Evolutionary conservation across 257 asterid genomes (phyloP).

Genomic region (Paulownia fortunei): DNA sequence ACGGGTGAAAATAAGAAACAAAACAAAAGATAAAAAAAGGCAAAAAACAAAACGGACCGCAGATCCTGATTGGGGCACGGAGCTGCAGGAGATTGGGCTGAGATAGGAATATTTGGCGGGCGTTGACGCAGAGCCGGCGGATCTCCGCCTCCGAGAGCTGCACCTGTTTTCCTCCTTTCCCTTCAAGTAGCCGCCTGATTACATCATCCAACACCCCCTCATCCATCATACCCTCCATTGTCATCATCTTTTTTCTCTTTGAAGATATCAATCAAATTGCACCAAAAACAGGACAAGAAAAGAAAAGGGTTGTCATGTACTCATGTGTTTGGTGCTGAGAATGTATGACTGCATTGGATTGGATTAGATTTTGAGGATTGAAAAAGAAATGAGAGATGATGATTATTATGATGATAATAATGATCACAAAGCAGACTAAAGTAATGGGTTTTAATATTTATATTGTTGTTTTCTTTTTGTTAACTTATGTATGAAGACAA

Average conservation of each 20-base stretch:
- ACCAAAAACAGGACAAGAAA: slow-evolving; percentile 10
- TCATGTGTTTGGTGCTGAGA: slow-evolving; percentile 24
- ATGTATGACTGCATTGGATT: slow-evolving; percentile 18
- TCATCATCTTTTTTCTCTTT: slow-evolving; percentile 56
- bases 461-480: background rate
- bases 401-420: background rate
- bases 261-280: slow-evolving; percentile 10
- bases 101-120: slow-evolving; percentile 78
- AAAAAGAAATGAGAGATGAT: slow-evolving; percentile 27
- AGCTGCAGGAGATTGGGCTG: slow-evolving; percentile 76
- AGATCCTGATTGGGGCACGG: slow-evolving; percentile 81
- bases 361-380: slow-evolving; percentile 25
- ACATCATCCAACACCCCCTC: slow-evolving; percentile 80
- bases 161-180: slow-evolving; percentile 91
- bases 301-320: slow-evolving; percentile 11
- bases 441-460: background rate
- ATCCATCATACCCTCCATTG: slow-evolving; percentile 89
- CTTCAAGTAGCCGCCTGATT: slow-evolving; percentile 73
- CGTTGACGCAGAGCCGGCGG: slow-evolving; percentile 91
- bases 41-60: slow-evolving; percentile 49
- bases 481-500: slow-evolving; percentile 27
- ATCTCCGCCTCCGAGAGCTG: slow-evolving; percentile 96
- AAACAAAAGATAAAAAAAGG: background rate
- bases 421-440: slow-evolving; percentile 16
- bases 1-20: background rate